Percentiles rank a stretch among this genome's conserved stretches.
These are phyloP conservation scores for Pichia thaimueangensis DNA, from an alignment of 805 yeast species.

Conservation along the genomic window DNA sequence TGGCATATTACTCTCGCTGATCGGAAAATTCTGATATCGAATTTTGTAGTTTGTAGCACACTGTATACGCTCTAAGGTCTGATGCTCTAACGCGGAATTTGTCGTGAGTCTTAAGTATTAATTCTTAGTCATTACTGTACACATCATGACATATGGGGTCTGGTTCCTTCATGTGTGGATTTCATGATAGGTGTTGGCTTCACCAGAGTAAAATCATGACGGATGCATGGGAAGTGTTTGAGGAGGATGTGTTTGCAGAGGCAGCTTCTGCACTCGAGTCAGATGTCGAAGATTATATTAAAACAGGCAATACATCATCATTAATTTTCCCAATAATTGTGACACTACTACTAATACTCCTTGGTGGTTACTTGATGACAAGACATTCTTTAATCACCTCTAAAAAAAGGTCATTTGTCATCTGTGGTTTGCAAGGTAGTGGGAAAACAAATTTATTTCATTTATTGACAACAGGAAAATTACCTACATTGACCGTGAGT, in stretches of 20 bases:
- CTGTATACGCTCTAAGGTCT: too few relatives aligned
- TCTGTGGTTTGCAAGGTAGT: constrained; percentile 18
- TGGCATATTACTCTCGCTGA: too few relatives aligned
- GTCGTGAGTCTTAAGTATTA: too few relatives aligned
- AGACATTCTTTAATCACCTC: constrained; percentile 11
- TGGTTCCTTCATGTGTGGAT: too few relatives aligned
- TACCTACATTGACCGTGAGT: constrained; percentile 36
- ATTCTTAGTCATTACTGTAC: too few relatives aligned
- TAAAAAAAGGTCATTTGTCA: constrained; percentile 15
- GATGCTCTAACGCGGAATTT: too few relatives aligned
- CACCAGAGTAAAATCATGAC: too few relatives aligned
- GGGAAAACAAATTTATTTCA: constrained; percentile 24
- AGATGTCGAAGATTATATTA: constrained; percentile 1
- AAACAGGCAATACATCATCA: neutral
- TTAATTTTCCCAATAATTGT: constrained; percentile 11
- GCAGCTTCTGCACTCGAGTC: neutral
- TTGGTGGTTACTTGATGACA: constrained; percentile 12
- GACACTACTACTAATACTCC: constrained; percentile 9
- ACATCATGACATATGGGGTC: too few relatives aligned
- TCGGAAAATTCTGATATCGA: too few relatives aligned
- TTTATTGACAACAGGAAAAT: constrained; percentile 15
- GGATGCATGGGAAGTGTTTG: constrained; percentile 5
- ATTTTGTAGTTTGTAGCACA: too few relatives aligned
- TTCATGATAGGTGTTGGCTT: too few relatives aligned
- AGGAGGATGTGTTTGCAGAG: constrained; percentile 1